A percentile compares a stretch with the other conserved stretches of the same genome.
These are phyloP conservation scores for Xeromyces bisporus DNA, from an alignment of 495 filamentous ascomycete genomes.

Conservation along the genomic window DNA sequence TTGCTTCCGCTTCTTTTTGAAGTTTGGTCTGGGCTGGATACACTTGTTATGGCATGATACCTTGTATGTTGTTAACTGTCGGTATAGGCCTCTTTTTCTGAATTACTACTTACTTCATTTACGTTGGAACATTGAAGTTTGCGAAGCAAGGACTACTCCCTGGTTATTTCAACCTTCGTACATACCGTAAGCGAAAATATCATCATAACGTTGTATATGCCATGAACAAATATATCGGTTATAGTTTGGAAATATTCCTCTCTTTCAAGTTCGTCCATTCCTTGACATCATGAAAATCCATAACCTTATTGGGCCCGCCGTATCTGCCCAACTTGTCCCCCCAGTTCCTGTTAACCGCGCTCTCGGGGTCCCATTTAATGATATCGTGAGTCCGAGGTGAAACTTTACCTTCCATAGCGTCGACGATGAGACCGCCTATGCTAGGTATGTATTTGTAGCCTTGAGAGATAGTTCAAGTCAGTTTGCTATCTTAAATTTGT, in stretches of 20 bases:
- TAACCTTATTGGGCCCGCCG: conserved; percentile 20
- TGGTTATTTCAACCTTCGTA: too few species aligned
- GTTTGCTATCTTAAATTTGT: background rate
- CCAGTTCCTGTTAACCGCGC: conserved; percentile 21
- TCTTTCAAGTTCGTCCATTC: conserved; percentile 8
- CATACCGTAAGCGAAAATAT: too few species aligned
- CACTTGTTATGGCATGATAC: too few species aligned
- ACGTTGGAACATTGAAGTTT: too few species aligned
- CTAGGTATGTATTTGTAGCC: conserved; percentile 24
- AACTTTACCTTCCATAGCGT: conserved; percentile 17
- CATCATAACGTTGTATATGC: too few species aligned
- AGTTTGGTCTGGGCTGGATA: too few species aligned
- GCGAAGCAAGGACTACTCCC: too few species aligned
- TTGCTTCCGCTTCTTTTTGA: too few species aligned
- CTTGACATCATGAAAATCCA: conserved; percentile 22
- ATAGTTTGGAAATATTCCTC: conserved; percentile 8
- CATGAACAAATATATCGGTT: background rate
- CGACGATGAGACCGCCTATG: conserved; percentile 20
- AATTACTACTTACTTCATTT: too few species aligned
- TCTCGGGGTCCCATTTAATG: conserved; percentile 25
- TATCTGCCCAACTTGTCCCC: conserved; percentile 19
- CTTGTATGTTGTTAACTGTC: too few species aligned
- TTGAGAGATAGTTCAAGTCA: background rate
- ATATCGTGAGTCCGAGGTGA: conserved; percentile 13
- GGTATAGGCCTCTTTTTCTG: too few species aligned